A percentile compares a stretch with the other conserved stretches of the same genome.
phyloP scores from a whole-genome alignment of 257 asterid species.

The Penstemon barbatus region DNA sequence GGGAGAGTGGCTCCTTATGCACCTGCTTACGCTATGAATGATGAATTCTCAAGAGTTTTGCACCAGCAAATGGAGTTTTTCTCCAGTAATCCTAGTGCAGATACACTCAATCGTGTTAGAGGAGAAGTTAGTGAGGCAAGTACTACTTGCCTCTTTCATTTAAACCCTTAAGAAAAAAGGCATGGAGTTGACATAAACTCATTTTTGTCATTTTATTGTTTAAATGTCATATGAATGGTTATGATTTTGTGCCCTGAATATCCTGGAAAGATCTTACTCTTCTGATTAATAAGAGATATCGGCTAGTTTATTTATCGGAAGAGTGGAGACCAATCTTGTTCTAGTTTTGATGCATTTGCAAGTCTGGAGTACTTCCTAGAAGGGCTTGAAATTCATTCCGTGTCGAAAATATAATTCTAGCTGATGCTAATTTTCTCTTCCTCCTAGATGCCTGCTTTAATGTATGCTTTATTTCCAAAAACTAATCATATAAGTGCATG shows the following conservation, averaged over 20 bases:
- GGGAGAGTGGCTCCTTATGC: slow-evolving; percentile 79
- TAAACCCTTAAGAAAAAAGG: no score
- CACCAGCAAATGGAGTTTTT: slow-evolving; percentile 99
- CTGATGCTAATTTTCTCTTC: not conserved
- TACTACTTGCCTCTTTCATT: not conserved
- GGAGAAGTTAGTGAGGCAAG: slow-evolving; percentile 98
- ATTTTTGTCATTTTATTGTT: not conserved
- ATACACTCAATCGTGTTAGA: slow-evolving; percentile 82
- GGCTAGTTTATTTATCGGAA: not conserved
- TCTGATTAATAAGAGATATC: not conserved
- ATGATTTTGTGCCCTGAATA: slow-evolving; percentile 14
- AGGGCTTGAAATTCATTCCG: not conserved
- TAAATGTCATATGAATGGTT: slow-evolving; percentile 7
- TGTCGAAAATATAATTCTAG: not conserved
- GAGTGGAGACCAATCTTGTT: slow-evolving; percentile 11
- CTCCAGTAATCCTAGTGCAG: slow-evolving; percentile 94
- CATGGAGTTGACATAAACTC: no score
- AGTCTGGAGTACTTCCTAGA: not conserved
- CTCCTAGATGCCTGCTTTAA: not conserved
- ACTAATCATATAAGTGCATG: no score
- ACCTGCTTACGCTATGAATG: slow-evolving; percentile 98
- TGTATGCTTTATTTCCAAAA: not conserved
- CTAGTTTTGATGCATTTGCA: not conserved
- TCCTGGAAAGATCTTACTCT: slow-evolving; percentile 3
- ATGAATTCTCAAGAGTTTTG: slow-evolving; percentile 94